A percentile compares a stretch with the other conserved stretches of the same genome.
These are phyloP conservation scores for Musa acuminata DNA, from an alignment of 176 grass and related monocot species.

Conservation along the genomic window DNA sequence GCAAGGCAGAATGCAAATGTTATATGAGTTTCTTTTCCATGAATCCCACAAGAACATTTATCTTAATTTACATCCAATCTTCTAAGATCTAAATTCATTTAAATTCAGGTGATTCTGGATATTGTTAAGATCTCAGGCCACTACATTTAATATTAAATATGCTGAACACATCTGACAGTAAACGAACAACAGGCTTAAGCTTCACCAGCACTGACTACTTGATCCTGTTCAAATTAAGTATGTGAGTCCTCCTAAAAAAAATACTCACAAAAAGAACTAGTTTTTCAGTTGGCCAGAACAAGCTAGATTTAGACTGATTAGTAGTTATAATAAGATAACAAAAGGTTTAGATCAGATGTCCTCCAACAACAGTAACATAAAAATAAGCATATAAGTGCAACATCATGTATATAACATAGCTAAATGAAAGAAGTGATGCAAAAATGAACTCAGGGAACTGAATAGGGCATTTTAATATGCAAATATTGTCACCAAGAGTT, in stretches of 20 bases:
- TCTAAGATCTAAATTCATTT: neutral
- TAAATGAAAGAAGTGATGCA: neutral
- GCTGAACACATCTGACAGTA: neutral
- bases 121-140: neutral
- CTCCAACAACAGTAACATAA: neutral
- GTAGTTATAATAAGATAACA: neutral
- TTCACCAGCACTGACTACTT: neutral
- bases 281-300: neutral
- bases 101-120: neutral
- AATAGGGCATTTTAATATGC: slow-evolving; percentile 15
- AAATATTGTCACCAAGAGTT: slow-evolving; percentile 17
- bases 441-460: neutral
- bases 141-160: neutral
- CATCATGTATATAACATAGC: neutral
- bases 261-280: neutral
- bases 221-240: neutral
- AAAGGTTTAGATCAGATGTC: too few species aligned
- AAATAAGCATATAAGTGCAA: neutral
- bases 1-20: neutral
- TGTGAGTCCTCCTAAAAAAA: neutral
- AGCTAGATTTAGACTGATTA: neutral
- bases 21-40: neutral
- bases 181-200: neutral
- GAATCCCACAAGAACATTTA: neutral
- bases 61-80: neutral